phyloP scores from a whole-genome alignment of 202 grass and related monocot species.

The Digitaria exilis region DNA sequence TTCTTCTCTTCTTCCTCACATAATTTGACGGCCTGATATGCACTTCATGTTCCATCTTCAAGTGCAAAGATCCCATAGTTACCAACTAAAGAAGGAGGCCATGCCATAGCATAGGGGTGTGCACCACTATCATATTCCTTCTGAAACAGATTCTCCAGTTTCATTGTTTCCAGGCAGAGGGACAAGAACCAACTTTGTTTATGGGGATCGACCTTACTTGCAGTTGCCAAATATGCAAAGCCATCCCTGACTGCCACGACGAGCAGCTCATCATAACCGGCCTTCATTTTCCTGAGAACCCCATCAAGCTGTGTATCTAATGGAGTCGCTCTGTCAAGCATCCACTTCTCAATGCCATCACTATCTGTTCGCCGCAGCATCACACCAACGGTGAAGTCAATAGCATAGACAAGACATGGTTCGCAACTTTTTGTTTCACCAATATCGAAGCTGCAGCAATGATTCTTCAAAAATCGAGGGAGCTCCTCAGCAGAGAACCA shows the following conservation, averaged over 20 bases:
- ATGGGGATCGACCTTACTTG: not conserved
- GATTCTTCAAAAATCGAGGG: not conserved
- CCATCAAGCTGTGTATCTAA: conserved; percentile 1
- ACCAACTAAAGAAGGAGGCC: conserved; percentile 26
- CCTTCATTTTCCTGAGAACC: not conserved
- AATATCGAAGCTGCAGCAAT: not conserved
- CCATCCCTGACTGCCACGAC: conserved; percentile 6
- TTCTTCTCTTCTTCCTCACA: not conserved
- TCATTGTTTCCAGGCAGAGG: conserved; percentile 19
- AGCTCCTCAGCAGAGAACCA: conserved; percentile 5
- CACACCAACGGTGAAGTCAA: not conserved
- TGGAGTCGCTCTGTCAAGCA: not conserved
- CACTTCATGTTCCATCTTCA: not conserved
- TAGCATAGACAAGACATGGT: conserved; percentile 1
- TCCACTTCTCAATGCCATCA: not conserved
- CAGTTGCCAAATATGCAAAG: conserved; percentile 5
- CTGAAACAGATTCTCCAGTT: conserved; percentile 12
- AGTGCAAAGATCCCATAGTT: not conserved
- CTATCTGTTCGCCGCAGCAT: not conserved
- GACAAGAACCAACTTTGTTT: conserved; percentile 14
- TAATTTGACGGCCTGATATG: not conserved
- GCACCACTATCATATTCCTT: too few species aligned
- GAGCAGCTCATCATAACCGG: not conserved
- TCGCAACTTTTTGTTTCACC: not conserved
- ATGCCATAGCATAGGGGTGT: conserved; percentile 3